Conservation (phyloP, 164 flowering plant genomes). For the Tetrastigma voinierianum region DNA sequence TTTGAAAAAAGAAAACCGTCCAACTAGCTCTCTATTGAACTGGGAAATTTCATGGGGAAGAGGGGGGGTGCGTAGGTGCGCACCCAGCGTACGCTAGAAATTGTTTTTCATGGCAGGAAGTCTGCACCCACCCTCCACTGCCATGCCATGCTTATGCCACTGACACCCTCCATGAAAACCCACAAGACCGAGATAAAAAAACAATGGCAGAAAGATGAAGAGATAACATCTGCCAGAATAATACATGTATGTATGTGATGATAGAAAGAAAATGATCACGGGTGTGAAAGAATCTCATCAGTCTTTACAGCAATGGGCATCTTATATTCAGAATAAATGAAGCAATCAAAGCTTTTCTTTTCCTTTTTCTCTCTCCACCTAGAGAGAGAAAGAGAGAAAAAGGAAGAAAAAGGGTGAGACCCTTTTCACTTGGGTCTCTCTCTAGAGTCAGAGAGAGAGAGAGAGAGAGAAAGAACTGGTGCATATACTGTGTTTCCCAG, state of each 20-base stretch:
- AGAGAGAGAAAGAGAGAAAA: slow-evolving; percentile 4
- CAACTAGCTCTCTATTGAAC: too few species aligned
- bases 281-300: slow-evolving; percentile 27
- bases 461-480: slow-evolving; percentile 15
- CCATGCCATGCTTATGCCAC: slow-evolving; percentile 13
- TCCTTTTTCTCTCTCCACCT: neutral
- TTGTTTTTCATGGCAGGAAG: neutral
- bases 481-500: slow-evolving; percentile 6
- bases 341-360: slow-evolving; percentile 9
- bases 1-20: slow-evolving; percentile 8
- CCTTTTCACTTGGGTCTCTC: neutral
- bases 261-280: slow-evolving; percentile 26
- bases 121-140: slow-evolving; percentile 1
- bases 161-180: slow-evolving; percentile 11
- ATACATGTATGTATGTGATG: neutral
- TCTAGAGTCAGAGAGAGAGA: slow-evolving; percentile 13
- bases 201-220: neutral
- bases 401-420: neutral
- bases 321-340: neutral
- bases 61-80: neutral
- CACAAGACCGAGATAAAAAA: neutral
- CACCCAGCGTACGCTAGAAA: neutral
- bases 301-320: slow-evolving; percentile 8
- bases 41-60: neutral
- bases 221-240: neutral